Conservation (phyloP, 2,329 filamentous ascomycete species). For the Stachybotrys chartarum region DNA sequence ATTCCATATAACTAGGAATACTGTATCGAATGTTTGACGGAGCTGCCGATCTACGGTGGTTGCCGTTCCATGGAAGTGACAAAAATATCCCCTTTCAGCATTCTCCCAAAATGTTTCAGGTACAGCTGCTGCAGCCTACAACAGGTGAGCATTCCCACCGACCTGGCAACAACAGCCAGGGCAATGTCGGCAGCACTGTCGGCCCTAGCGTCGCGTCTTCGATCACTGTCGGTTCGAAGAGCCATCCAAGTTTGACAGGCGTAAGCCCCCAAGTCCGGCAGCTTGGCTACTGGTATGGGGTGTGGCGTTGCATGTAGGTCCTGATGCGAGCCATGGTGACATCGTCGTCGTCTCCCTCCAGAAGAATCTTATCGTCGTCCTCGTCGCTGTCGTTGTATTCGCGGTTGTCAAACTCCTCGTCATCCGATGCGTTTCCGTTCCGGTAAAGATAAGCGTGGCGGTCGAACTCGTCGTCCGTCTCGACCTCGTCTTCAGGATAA, state of each 20-base stretch:
- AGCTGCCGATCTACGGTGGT: too few relatives aligned
- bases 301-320: slow-evolving; percentile 26
- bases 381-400: slow-evolving; percentile 28
- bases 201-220: too few relatives aligned
- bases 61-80: too few relatives aligned
- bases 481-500: slow-evolving; percentile 74
- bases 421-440: slow-evolving; percentile 45
- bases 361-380: slow-evolving; percentile 23
- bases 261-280: not conserved
- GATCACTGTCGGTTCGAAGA: not conserved
- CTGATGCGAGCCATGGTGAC: slow-evolving; percentile 30
- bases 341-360: slow-evolving; percentile 29
- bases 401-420: slow-evolving; percentile 44
- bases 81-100: too few relatives aligned
- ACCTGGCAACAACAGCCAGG: too few relatives aligned
- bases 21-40: too few relatives aligned
- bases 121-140: too few relatives aligned
- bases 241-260: not conserved
- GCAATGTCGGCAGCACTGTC: too few relatives aligned
- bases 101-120: too few relatives aligned
- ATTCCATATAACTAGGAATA: too few relatives aligned
- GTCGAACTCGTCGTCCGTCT: slow-evolving; percentile 51
- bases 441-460: slow-evolving; percentile 48
- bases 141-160: too few relatives aligned
- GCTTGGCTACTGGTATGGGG: slow-evolving; percentile 15